phyloP scores from a whole-genome alignment of 257 asterid genomes.

The Anisodus tanguticus region DNA sequence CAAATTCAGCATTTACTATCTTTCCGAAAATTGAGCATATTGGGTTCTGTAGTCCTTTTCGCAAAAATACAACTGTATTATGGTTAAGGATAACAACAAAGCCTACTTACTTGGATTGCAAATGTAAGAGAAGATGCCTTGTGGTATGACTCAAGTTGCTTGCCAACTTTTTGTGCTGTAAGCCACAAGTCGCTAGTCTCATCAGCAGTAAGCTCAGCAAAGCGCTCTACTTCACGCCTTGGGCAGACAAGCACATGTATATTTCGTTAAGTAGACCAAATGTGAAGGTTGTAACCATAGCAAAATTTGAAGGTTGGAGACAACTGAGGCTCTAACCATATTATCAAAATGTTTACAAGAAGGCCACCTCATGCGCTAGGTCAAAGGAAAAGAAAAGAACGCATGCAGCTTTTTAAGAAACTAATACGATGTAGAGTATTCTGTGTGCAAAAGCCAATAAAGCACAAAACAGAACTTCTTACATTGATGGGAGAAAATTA shows the following conservation, averaged over 20 bases:
- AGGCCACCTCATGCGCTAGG: neutral
- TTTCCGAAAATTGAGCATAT: neutral
- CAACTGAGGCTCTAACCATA: conserved; percentile 14
- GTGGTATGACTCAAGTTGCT: conserved; percentile 76
- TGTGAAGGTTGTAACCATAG: neutral
- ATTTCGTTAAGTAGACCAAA: conserved; percentile 62
- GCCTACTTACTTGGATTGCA: conserved; percentile 74
- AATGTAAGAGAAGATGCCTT: conserved; percentile 82
- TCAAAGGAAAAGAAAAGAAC: conserved; percentile 13
- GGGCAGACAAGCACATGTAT: conserved; percentile 90
- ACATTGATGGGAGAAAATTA: neutral
- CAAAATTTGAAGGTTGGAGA: conserved; percentile 19
- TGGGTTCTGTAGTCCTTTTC: neutral
- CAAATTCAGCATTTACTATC: neutral
- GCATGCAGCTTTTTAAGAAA: neutral
- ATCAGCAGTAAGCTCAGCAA: conserved; percentile 74
- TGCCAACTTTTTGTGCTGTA: conserved; percentile 72
- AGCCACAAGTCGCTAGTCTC: conserved; percentile 85
- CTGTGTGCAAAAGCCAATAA: neutral
- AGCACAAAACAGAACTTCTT: conserved; percentile 8
- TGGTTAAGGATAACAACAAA: neutral
- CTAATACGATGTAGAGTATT: neutral
- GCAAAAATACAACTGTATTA: neutral
- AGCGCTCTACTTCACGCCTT: conserved; percentile 75
- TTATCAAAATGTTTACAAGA: neutral